These are phyloP conservation scores for Penicillium daleae DNA, from an alignment of 495 filamentous ascomycete species.

Conservation along the genomic window DNA sequence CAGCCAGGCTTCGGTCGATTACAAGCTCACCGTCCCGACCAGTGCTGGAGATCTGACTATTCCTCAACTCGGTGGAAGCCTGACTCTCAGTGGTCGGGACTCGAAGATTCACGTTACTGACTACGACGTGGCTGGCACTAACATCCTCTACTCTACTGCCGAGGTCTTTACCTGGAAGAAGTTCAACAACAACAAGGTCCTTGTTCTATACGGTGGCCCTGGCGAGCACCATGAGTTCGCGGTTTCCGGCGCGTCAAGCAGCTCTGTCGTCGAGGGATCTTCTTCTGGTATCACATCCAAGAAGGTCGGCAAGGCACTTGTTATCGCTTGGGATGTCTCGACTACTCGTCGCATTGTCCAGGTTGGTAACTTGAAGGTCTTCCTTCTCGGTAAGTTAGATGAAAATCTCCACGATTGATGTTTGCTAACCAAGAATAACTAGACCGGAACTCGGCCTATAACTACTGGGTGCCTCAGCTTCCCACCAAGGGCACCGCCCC, in stretches of 20 bases:
- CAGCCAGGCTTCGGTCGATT: constrained; percentile 55
- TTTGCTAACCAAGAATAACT: constrained; percentile 6
- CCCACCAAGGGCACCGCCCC: constrained; percentile 35
- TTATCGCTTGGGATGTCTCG: constrained; percentile 61
- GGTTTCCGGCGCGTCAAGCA: constrained; percentile 46
- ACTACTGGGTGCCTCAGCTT: constrained; percentile 71
- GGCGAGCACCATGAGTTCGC: constrained; percentile 72
- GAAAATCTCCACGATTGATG: constrained; percentile 1
- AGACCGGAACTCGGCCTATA: constrained; percentile 75
- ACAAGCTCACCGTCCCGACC: constrained; percentile 64
- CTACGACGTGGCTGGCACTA: constrained; percentile 66
- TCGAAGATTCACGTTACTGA: constrained; percentile 77
- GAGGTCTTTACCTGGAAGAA: constrained; percentile 77
- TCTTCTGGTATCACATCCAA: constrained; percentile 44
- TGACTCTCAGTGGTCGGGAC: constrained; percentile 72
- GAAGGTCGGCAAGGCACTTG: constrained; percentile 45
- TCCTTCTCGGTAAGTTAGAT: constrained; percentile 49
- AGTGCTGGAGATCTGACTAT: constrained; percentile 62
- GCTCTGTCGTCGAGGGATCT: constrained; percentile 54
- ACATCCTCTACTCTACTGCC: constrained; percentile 72
- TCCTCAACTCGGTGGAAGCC: constrained; percentile 62
- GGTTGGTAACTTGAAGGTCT: constrained; percentile 58
- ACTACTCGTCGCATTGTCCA: constrained; percentile 56
- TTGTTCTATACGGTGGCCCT: constrained; percentile 73
- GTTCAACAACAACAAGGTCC: constrained; percentile 59